phyloP scores from a whole-genome alignment of 2,329 filamentous ascomycete species.

The Ascochyta clinopodiicola region DNA sequence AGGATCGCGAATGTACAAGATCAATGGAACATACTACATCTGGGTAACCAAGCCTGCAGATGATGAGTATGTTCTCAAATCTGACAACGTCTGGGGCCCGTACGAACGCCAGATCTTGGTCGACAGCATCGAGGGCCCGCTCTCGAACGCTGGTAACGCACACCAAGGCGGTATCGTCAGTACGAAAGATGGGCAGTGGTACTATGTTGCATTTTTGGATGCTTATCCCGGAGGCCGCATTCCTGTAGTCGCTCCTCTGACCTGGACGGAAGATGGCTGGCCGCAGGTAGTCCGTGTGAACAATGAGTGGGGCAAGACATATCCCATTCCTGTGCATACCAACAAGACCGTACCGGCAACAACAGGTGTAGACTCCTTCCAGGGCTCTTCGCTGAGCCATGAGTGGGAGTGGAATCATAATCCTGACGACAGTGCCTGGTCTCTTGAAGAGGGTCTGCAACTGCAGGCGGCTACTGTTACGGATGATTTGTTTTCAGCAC shows the following conservation, averaged over 20 bases:
- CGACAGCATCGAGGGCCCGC: slow-evolving; percentile 51
- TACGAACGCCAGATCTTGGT: slow-evolving; percentile 58
- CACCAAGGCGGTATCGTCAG: slow-evolving; percentile 65
- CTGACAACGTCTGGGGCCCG: slow-evolving; percentile 59
- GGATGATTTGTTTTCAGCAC: slow-evolving; percentile 54
- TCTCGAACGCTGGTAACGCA: slow-evolving; percentile 55
- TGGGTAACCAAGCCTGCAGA: slow-evolving; percentile 57
- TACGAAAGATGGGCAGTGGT: slow-evolving; percentile 62
- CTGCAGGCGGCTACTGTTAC: slow-evolving; percentile 61
- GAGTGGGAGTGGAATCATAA: slow-evolving; percentile 70
- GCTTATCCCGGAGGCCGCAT: slow-evolving; percentile 64
- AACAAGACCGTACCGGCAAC: slow-evolving; percentile 39
- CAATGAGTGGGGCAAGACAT: slow-evolving; percentile 58
- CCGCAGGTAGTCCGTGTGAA: slow-evolving; percentile 54
- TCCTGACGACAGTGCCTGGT: slow-evolving; percentile 58
- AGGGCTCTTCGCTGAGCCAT: slow-evolving; percentile 50
- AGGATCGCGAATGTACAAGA: slow-evolving; percentile 64
- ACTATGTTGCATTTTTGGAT: slow-evolving; percentile 65
- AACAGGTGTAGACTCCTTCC: slow-evolving; percentile 57
- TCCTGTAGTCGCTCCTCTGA: slow-evolving; percentile 63
- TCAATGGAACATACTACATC: slow-evolving; percentile 63
- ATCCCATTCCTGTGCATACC: slow-evolving; percentile 46
- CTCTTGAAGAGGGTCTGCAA: slow-evolving; percentile 54
- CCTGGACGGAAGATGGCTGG: slow-evolving; percentile 61
- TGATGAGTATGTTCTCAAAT: slow-evolving; percentile 59